Base-by-base conservation (phyloP, 2,329 filamentous ascomycete genomes). In the Hirsutella minnesotensis region DNA sequence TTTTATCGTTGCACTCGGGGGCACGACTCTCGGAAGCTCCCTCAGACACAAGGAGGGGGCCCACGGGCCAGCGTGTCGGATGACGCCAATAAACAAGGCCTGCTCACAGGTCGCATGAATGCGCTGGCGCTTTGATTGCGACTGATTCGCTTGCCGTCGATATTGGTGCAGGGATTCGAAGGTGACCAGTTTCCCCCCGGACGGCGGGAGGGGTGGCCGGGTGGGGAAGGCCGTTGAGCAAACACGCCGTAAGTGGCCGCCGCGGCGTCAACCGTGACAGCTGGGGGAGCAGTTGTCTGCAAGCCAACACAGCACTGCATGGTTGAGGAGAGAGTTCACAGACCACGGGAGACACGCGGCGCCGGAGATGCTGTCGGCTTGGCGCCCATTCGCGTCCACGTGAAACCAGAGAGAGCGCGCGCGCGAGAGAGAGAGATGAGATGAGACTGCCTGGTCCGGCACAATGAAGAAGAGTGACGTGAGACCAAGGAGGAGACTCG, bases 81-180 rank as follows among this genome's bases (percentile, higher is more conserved):
- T 47, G 44, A 46, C 46, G 44, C 46, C 44, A 46, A 46, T 42
- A 29, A 44, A 41, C 38, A 41, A 29, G 41, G 67, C 58, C 67
- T 61, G 68, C 64, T 65, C 67, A 68, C 55, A 60, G 66, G 65
- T 58, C 62, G 66, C 60, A 64, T 56, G 55, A 61, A 60, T 70
- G 68, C 63, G 69, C 56, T 71, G 69, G 66, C 69, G 61, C 53
- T 52, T 50, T 52, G 53, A 47, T 64, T 63, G 56, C 56, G 47
- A 55, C 49, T 57, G 51, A 69, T 68, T 53, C 51, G 45, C 44
- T 46, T 53, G 53, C 48, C 35, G 31, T 46, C 18, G 40, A 18
- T 34, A 18, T 31, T 19, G 39, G 35, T 30, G 53, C 59, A 63
- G 55, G 60, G 60, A 52, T 61, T 45, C 36, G 45, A 35, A 50